Base-by-base conservation (phyloP, 2,329 filamentous ascomycete genomes). In the Pezicula carpinea region DNA sequence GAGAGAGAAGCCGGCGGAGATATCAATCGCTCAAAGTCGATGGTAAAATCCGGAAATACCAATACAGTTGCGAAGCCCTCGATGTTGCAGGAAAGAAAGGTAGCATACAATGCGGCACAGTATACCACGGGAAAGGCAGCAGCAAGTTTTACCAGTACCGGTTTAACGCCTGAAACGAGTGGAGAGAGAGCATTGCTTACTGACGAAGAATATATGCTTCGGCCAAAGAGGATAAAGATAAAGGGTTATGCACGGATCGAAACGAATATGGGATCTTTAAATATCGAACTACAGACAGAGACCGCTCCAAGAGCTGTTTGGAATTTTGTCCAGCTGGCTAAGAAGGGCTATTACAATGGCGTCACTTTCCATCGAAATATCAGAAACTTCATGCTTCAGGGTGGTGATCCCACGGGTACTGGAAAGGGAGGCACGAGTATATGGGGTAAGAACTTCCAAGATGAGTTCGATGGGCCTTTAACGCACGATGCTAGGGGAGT, bases 201-300 rank as follows among this genome's bases (percentile, higher is more conserved):
- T 1, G 90, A 96, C 53, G 93, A 99, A 69, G 91, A 97, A 64
- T 99, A 92, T 68, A 95, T 99, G 87, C 77, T 99, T 45, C 89
- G 89, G 66, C 90, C 91, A 6, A 87, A 85, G 59, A 82, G 89
- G 34, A 83, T 99, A 50, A 96, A 95, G 69, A 80, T 80, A 56
- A 95, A 92, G 59, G 93, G 92, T 21, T 97, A 96, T 64, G 91
- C 87, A 6, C 83, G 89, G n/a, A 79, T 99, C 39, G 83, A 86
- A 56, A 99, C 93, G 0, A 93, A 83, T 52, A 72, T 88, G 3
- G 93, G 93, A 31, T 83, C 91, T 53, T 64, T 99, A 17, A 96
- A 89, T 53, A 72, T 99, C 51, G 92, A 97, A 64, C 75, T 99
- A 5, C 87, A 92, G 53, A 88, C 93, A 2, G 93, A 99, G 63